Percentiles rank a stretch among this genome's conserved stretches.
phyloP scores from a whole-genome alignment of 192 early-diverging fungal genomes.

The Podila clonocystis region DNA sequence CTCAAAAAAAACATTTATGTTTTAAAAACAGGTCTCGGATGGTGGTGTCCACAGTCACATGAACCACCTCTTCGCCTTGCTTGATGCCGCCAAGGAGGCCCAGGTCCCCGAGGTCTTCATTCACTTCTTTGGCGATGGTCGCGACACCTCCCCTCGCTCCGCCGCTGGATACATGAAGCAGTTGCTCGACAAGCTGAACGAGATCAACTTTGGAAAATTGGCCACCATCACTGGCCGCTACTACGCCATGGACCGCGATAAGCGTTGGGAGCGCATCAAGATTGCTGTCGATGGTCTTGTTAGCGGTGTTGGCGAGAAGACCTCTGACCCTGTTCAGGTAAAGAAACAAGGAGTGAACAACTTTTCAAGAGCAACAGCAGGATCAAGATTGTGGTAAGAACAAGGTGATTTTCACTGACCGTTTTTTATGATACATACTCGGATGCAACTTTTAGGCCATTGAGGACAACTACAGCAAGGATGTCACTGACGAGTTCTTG shows the following conservation, averaged over 20 bases:
- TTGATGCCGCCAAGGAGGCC: slow-evolving; percentile 85
- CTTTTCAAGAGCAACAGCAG: too few relatives aligned
- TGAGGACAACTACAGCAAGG: slow-evolving; percentile 85
- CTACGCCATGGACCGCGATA: slow-evolving; percentile 99
- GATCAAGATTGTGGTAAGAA: too few relatives aligned
- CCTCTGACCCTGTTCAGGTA: slow-evolving; percentile 67
- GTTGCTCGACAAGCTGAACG: slow-evolving; percentile 70
- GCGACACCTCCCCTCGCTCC: slow-evolving; percentile 95
- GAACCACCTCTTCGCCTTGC: slow-evolving; percentile 86
- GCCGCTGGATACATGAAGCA: slow-evolving; percentile 82
- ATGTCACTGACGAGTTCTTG: slow-evolving; percentile 99
- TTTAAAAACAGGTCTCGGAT: slow-evolving; percentile 73
- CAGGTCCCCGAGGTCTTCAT: slow-evolving; percentile 88
- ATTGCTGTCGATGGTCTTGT: slow-evolving; percentile 93
- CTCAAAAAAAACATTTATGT: neutral
- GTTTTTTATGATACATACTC: too few relatives aligned
- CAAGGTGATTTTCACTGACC: too few relatives aligned
- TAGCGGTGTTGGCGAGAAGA: slow-evolving; percentile 79
- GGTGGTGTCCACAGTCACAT: slow-evolving; percentile 99
- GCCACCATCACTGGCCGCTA: slow-evolving; percentile 96
- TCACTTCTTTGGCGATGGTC: slow-evolving; percentile 98
- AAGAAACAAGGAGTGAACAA: neutral
- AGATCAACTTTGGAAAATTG: slow-evolving; percentile 85
- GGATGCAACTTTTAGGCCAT: slow-evolving; percentile 63
- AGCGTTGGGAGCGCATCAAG: slow-evolving; percentile 99